Conservation (phyloP, 495 filamentous ascomycete genomes). For the Neurospora sublineolata region DNA sequence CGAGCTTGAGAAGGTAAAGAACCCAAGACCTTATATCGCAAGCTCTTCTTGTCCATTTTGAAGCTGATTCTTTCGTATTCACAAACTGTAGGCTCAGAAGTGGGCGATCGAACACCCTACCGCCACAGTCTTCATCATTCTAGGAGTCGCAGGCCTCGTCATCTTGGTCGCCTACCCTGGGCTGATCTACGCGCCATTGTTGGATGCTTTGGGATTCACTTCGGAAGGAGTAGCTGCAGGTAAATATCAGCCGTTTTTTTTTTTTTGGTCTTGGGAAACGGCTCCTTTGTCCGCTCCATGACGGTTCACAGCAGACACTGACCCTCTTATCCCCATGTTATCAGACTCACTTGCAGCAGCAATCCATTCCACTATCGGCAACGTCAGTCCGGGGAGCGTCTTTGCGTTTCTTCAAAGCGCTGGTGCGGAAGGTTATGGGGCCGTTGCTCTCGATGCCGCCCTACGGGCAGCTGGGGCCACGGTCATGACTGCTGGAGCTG, state of each 20-base stretch:
- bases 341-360: not conserved
- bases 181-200: not conserved
- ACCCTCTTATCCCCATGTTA: not conserved
- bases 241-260: not conserved
- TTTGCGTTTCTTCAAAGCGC: not conserved
- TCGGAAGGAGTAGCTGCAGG: not conserved
- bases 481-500: not conserved
- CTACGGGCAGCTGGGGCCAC: not conserved
- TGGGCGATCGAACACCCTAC: not conserved
- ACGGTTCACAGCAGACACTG: not conserved
- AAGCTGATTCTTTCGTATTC: not conserved
- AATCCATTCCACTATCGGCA: not conserved
- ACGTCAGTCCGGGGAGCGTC: not conserved
- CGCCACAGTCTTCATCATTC: not conserved
- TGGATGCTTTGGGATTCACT: not conserved
- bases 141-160: not conserved
- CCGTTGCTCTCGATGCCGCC: not conserved
- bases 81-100: not conserved
- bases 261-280: not conserved
- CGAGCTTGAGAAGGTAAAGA: not conserved
- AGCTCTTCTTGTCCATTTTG: not conserved
- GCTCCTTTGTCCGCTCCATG: not conserved
- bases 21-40: not conserved
- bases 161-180: not conserved
- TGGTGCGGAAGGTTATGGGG: not conserved